Conservation (phyloP, 1,284 basidiomycete species). For the Uromyces viciae-fabae region DNA sequence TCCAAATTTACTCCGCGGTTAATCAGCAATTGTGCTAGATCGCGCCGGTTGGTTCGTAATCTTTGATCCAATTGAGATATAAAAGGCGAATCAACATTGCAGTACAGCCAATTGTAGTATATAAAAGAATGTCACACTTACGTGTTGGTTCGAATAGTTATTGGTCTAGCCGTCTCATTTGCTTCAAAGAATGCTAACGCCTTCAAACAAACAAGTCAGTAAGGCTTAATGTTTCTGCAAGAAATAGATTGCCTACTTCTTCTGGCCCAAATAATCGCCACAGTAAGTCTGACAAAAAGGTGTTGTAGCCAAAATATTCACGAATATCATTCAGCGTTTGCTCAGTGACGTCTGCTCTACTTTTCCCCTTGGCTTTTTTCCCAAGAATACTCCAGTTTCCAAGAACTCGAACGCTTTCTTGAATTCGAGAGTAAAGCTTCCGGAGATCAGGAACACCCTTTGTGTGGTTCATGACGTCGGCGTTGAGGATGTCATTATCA, state of each 20-base stretch:
- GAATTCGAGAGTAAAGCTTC: constrained; percentile 63
- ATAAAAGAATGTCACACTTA: constrained; percentile 5
- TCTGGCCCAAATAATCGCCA: constrained; percentile 88
- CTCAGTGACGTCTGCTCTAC: constrained; percentile 71
- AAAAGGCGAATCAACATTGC: background rate
- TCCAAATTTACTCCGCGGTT: constrained; percentile 96
- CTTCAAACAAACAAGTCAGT: constrained; percentile 56
- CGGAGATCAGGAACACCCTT: constrained; percentile 42
- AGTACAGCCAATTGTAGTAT: constrained; percentile 13
- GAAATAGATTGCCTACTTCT: constrained; percentile 63
- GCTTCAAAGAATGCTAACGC: constrained; percentile 98
- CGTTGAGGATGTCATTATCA: constrained; percentile 17
- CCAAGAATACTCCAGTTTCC: constrained; percentile 60
- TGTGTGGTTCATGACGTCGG: constrained; percentile 37
- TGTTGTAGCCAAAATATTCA: constrained; percentile 96
- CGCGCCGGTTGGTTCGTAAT: constrained; percentile 82
- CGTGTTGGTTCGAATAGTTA: constrained; percentile 97
- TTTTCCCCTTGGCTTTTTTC: constrained; percentile 26
- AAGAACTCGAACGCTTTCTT: constrained; percentile 77
- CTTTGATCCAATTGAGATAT: background rate
- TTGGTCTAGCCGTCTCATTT: constrained; percentile 91
- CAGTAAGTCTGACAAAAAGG: constrained; percentile 88
- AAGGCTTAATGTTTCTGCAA: background rate
- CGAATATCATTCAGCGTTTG: constrained; percentile 84
- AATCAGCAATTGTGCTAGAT: constrained; percentile 88